Evolutionary conservation across 2,329 filamentous ascomycete genomes (phyloP), one percentile per base, ranked within the genome.

Genomic region (Pleochaeta shiraiana): DNA sequence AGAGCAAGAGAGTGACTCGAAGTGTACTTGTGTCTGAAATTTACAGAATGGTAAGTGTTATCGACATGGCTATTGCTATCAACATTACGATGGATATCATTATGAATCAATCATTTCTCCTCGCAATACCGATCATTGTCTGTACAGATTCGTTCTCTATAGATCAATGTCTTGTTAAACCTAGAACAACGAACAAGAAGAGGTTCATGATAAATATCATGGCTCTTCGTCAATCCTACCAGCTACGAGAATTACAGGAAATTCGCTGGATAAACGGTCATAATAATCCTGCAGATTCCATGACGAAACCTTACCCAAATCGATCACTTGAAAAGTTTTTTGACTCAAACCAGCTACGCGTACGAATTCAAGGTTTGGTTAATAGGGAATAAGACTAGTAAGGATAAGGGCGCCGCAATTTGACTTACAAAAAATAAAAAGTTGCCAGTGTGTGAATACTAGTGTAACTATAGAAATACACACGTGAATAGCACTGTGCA

Each of bases 131-230:
- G 4, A 53, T 57, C 21, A 24, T 64, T 31, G 39, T 69, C 26
- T 65, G 30, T 64, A 65, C 53, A 53, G 47, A 53, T 53, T 53
- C 47, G 28, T 53, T 53, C n/a, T 53, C 21, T 9, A 9, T 53
- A 4, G 60, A 65, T 45, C 50, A 64, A 24, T 65, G 62, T 21
- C 19, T 65, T 21, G 53, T 65, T n/a, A 65, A 65, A 53, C 37
- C 64, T 34, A 50, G 62, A 3, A 65, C 55, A 5, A 65, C 65
- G 4, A 26, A 65, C 28, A 62, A 65, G 30, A 64, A 65, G 24
- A 19, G 37, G 19, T 19, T 43, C 37, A 43, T 43, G 47, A 55
- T 55, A 1, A 21, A 55, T 28, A 28, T 55, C 47, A 55, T 55
- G 47, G 19, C 19, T 21, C 47, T 55, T 28, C 1, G 47, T 28